These are phyloP conservation scores for Aspergillus saccharolyticus DNA, from an alignment of 495 filamentous ascomycete genomes.

Conservation along the genomic window DNA sequence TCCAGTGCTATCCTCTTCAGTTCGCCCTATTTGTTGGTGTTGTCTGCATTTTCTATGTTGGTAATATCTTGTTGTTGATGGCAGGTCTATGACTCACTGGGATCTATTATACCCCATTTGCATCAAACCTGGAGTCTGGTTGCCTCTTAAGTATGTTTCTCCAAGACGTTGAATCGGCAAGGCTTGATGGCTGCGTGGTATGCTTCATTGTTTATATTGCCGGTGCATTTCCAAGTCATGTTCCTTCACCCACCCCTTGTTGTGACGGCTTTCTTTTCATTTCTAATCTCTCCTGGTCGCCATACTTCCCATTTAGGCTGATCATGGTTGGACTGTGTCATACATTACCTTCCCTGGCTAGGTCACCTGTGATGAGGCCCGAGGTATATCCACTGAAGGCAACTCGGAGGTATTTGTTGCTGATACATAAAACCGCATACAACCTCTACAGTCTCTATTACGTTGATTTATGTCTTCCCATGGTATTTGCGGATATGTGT, in stretches of 20 bases:
- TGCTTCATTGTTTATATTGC: neutral
- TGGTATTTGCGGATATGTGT: neutral
- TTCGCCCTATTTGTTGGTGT: slow-evolving; percentile 16
- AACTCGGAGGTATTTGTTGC: neutral
- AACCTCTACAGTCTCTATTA: neutral
- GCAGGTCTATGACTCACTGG: slow-evolving; percentile 10
- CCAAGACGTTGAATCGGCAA: slow-evolving; percentile 8
- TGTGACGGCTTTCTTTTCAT: neutral
- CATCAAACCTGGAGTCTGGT: slow-evolving; percentile 24
- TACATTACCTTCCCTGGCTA: neutral
- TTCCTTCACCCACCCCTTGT: neutral
- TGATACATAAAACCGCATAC: neutral
- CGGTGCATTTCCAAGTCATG: neutral
- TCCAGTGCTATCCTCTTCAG: slow-evolving; percentile 6
- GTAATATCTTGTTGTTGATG: slow-evolving; percentile 12
- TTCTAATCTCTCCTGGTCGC: neutral
- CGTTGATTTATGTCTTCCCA: neutral
- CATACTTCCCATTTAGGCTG: neutral
- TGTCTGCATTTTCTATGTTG: slow-evolving; percentile 14
- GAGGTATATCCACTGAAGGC: neutral
- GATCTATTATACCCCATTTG: slow-evolving; percentile 17
- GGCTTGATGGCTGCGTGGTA: slow-evolving; percentile 3
- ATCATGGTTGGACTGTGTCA: neutral
- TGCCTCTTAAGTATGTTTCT: slow-evolving; percentile 14
- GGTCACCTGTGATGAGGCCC: neutral